Evolutionary conservation across 768 basidiomycete species (phyloP), one percentile per base, ranked within the genome.

Genomic region (Boletus sensibilis): DNA sequence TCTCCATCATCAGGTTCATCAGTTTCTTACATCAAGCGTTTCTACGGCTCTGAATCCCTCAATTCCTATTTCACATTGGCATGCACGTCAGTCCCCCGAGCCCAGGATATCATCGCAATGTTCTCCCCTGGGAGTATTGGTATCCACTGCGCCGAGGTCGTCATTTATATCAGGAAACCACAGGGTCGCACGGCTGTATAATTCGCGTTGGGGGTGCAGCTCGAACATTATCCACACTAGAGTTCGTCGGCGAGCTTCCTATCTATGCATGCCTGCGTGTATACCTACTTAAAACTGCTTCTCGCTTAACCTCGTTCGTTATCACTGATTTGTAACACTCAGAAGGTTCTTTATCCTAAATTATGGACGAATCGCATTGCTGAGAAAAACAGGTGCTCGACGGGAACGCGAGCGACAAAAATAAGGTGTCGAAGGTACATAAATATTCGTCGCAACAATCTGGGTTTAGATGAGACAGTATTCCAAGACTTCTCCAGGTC

Each of bases 401-500:
- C 39, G 29, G 33, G 27, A 56, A 56, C 25, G 12, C n/a, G 20
- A 47, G 16, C 14, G 5, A 35, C 47, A 54, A 20, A 46, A 47
- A 56, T 37, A 42, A 42, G 23, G 12, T 1, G 23, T n/a, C 40
- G 12, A 55, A 50, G 27, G 40, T 38, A 49, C 42, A 52, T 18
- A 50, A 21, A 40, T 34, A 54, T 34, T 45, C 33, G 46, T 43
- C 23, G 23, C 38, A 53, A 65, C 41, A 44, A n/a, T 23, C 21
- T 34, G 21, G 8, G 29, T 46, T 62, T 50, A 72, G 55, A 41
- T 64, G 67, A 74, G 53, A 49, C 61, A 59, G 21, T 68, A 60
- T 66, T 88, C 85, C 61, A 88, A 72, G 55, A 92, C 75, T 70
- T 84, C 77, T 11, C 90, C 90, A 38, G 76, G 73, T 64, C 79